Conservation (phyloP, 1,284 basidiomycete species). For the Ceratobasidium theobromae region DNA sequence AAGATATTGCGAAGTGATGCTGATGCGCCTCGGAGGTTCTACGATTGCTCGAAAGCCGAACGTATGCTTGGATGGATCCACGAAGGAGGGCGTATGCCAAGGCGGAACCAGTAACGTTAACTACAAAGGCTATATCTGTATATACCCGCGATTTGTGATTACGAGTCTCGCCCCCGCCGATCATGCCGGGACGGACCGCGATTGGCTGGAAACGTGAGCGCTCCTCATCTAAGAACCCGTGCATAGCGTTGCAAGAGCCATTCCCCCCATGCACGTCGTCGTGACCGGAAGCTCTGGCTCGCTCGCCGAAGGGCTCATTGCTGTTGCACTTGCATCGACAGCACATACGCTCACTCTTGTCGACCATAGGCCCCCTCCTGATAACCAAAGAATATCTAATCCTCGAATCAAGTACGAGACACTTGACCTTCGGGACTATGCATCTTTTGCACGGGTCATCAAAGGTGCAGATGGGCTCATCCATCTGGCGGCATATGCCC, state of each 20-base stretch:
- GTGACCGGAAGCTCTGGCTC: slow-evolving; percentile 44
- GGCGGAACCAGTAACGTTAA: neutral
- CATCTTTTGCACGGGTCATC: slow-evolving; percentile 38
- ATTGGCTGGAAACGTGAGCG: neutral
- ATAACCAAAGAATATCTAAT: slow-evolving; percentile 32
- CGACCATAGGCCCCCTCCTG: slow-evolving; percentile 30
- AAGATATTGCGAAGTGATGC: slow-evolving; percentile 37
- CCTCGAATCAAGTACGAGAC: slow-evolving; percentile 36
- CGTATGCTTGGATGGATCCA: slow-evolving; percentile 45
- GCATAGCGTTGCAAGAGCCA: neutral
- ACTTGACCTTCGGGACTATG: slow-evolving; percentile 40
- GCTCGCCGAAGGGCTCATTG: slow-evolving; percentile 39
- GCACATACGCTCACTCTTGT: slow-evolving; percentile 40
- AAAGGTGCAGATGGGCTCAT: slow-evolving; percentile 42
- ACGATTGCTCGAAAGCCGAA: slow-evolving; percentile 43
- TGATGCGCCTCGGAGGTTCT: slow-evolving; percentile 39
- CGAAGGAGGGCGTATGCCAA: slow-evolving; percentile 34
- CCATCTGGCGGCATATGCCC: slow-evolving; percentile 45
- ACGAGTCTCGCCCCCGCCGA: neutral
- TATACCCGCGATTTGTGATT: neutral
- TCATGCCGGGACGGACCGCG: neutral
- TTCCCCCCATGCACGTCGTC: slow-evolving; percentile 42
- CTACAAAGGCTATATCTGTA: neutral
- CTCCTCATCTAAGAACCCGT: neutral
- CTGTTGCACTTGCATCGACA: slow-evolving; percentile 38